Conservation (phyloP, 108 stramenopile species). For the Cyclotella choctawhatcheeana region DNA sequence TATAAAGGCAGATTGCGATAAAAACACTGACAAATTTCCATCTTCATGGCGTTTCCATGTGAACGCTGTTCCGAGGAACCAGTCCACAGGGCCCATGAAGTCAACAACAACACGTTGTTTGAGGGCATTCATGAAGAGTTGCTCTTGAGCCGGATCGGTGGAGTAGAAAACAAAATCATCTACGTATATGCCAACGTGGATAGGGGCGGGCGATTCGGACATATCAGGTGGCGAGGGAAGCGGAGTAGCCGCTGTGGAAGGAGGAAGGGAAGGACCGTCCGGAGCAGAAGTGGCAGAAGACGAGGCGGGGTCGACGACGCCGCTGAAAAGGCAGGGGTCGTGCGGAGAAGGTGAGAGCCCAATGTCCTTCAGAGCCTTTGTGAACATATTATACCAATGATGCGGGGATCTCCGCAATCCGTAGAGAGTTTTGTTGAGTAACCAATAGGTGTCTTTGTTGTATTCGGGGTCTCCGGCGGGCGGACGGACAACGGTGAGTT, state of each 20-base stretch:
- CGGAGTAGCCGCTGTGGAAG: too few relatives aligned
- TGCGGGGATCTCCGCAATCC: slow-evolving; percentile 10
- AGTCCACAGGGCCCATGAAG: slow-evolving; percentile 33
- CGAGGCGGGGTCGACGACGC: not conserved
- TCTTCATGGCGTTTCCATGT: slow-evolving; percentile 1
- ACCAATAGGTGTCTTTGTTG: slow-evolving; percentile 19
- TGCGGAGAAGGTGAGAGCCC: slow-evolving; percentile 22
- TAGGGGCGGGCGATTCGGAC: not conserved
- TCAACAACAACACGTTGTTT: not conserved
- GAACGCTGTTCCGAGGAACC: slow-evolving; percentile 30
- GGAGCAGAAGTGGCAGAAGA: too few relatives aligned
- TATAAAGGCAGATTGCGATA: slow-evolving; percentile 36
- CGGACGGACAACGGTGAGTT: slow-evolving; percentile 10
- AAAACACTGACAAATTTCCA: slow-evolving; percentile 10
- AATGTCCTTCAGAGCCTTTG: not conserved
- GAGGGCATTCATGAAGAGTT: not conserved
- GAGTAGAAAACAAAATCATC: slow-evolving; percentile 37
- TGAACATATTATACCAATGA: slow-evolving; percentile 39
- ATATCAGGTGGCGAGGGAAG: not conserved
- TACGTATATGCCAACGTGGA: slow-evolving; percentile 26
- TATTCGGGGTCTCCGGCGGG: slow-evolving; percentile 22
- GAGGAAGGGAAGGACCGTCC: too few relatives aligned
- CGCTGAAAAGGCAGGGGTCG: slow-evolving; percentile 37
- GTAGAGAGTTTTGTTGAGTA: slow-evolving; percentile 33
- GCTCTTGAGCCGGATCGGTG: slow-evolving; percentile 1